Evolutionary conservation across 345 rosid genomes (phyloP).

Genomic region (Pistacia integerrima): DNA sequence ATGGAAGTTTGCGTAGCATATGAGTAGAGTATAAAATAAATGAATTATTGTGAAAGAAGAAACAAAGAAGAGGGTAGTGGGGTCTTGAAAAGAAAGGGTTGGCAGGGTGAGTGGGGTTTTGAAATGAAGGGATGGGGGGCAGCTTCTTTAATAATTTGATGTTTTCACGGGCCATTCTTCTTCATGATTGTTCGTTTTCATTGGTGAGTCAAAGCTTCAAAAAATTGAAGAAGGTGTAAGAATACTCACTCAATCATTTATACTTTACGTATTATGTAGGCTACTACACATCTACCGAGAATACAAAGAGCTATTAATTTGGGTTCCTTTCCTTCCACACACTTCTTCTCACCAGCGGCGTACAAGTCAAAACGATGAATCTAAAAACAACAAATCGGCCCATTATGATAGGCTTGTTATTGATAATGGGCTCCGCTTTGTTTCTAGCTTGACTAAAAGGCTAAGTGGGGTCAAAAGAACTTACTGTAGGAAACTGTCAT

Average conservation of each 20-base stretch:
- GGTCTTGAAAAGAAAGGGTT: not conserved
- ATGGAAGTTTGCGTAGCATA: not conserved
- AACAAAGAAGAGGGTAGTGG: slow-evolving; percentile 11
- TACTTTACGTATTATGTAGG: not conserved
- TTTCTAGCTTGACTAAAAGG: not conserved
- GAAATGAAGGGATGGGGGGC: not conserved
- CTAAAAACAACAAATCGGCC: not conserved
- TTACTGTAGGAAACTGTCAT: too few species aligned
- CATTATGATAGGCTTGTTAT: not conserved
- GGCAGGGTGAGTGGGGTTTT: not conserved
- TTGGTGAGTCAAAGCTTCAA: slow-evolving; percentile 14
- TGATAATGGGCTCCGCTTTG: not conserved
- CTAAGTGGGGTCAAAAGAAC: too few species aligned
- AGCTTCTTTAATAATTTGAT: slow-evolving; percentile 22
- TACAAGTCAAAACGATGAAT: too few species aligned
- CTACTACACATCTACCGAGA: not conserved
- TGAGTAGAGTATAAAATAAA: not conserved
- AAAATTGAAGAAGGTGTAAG: not conserved
- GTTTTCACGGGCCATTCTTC: slow-evolving; percentile 11
- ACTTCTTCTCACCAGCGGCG: too few species aligned
- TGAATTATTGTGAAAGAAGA: not conserved
- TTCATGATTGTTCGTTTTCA: slow-evolving; percentile 19
- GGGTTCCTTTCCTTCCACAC: too few species aligned
- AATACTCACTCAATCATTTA: not conserved
- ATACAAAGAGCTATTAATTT: not conserved